phyloP scores from a whole-genome alignment of 805 yeast genomes.

The Tetrapisispora taiwanensis region DNA sequence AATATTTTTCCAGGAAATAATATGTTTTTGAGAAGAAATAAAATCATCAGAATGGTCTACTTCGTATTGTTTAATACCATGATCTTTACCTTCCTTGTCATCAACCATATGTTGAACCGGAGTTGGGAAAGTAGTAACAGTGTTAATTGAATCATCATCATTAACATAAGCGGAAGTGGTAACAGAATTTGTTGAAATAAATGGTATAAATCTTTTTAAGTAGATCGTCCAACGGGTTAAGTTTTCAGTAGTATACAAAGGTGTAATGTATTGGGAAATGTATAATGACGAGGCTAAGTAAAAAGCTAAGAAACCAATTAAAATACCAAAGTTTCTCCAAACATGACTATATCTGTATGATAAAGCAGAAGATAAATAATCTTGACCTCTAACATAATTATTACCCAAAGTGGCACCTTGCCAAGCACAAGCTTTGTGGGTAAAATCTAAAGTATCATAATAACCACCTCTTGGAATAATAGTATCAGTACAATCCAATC shows the following conservation, averaged over 20 bases:
- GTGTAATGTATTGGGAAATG: constrained; percentile 27
- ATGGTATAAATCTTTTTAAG: constrained; percentile 3
- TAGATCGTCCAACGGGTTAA: constrained; percentile 5
- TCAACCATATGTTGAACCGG: constrained; percentile 7
- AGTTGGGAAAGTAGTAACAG: constrained; percentile 7
- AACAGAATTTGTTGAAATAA: neutral
- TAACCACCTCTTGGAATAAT: constrained; percentile 52
- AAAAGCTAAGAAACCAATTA: constrained; percentile 40
- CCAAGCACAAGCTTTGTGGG: constrained; percentile 43
- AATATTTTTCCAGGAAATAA: constrained; percentile 55
- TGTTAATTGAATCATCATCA: neutral
- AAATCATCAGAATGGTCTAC: neutral
- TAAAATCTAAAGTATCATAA: constrained; percentile 33
- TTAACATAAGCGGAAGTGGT: neutral
- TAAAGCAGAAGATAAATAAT: constrained; percentile 39
- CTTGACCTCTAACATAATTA: constrained; percentile 43
- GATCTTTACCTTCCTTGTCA: constrained; percentile 2
- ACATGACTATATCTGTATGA: constrained; percentile 46
- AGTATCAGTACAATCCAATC: constrained; percentile 43
- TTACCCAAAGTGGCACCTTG: constrained; percentile 54
- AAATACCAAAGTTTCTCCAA: constrained; percentile 73
- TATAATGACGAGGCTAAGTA: constrained; percentile 24
- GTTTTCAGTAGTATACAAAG: constrained; percentile 14
- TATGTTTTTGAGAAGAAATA: constrained; percentile 30
- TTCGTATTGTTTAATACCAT: neutral